Evolutionary conservation across 2,329 filamentous ascomycete species (phyloP), one percentile per base, ranked within the genome.

Genomic region (Amauroascus niger): DNA sequence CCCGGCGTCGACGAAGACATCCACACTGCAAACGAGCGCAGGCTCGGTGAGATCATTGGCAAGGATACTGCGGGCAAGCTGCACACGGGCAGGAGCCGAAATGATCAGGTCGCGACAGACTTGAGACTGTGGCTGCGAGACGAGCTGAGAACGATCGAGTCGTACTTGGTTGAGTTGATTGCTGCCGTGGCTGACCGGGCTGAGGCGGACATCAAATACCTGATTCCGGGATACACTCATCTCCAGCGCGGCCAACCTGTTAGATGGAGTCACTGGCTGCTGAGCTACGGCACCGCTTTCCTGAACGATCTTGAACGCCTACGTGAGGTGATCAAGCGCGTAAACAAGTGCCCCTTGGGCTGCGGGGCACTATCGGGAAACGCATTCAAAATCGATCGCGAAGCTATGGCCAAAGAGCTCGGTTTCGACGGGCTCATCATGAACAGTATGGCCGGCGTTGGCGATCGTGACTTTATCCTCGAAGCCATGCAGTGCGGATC

Each of bases 221-320:
- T 94, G 63, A 93, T 95, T 86, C 88, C 88, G 1, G 87, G 87
- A 2, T 95, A 95, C 72, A 94, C 88, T 13, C 88, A 95, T 70
- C 73, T 93, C 33, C 88, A 95, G 28, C 58, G 58, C 32, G 58
- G 57, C 44, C 58, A 60, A 53, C 87, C 88, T 1, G 82, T 95
- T 61, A 77, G 86, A 57, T 95, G 85, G 85, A 82, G 79, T 53
- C 87, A 93, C 65, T 91, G 84, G 84, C 76, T 95, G 65, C 72
- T 95, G 59, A 84, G 83, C 46, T 84, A 89, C 65, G 87, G 79
- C 49, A 79, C 81, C 48, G 79, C 81, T 30, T 91, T 95, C 64
- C 75, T 79, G 13, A 75, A 75, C 35, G 88, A 95, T 68, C 79
- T 94, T 32, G 79, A 93, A 74, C 81, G 88, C 50, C 76, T 95